Conservation (phyloP, 2,329 filamentous ascomycete genomes). For the Talaromyces sp. region DNA sequence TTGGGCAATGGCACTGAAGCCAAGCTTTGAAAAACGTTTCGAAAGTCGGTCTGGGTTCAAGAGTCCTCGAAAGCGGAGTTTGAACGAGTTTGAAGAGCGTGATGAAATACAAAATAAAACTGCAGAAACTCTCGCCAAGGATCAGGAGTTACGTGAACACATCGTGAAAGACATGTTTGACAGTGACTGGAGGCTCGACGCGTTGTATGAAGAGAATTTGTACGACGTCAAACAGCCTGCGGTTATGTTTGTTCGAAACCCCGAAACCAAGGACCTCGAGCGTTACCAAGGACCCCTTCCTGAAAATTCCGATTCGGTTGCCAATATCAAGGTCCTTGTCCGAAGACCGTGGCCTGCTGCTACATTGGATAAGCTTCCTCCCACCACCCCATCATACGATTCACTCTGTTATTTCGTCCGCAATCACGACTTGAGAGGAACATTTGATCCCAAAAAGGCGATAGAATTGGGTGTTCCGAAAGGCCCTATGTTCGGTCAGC, state of each 20-base stretch:
- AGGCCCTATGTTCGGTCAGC: constrained; percentile 57
- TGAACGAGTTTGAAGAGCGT: constrained; percentile 49
- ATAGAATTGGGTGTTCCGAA: constrained; percentile 62
- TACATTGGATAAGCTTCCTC: constrained; percentile 63
- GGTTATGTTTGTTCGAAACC: constrained; percentile 66
- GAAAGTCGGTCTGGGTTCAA: constrained; percentile 27
- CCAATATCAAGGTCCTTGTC: constrained; percentile 69
- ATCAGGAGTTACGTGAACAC: constrained; percentile 56
- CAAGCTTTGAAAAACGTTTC: constrained; percentile 22
- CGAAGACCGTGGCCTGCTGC: constrained; percentile 78
- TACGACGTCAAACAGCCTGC: constrained; percentile 67
- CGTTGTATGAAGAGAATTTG: constrained; percentile 65
- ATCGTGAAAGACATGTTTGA: constrained; percentile 77
- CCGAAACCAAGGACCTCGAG: constrained; percentile 62
- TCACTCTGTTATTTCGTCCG: constrained; percentile 86
- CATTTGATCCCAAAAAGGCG: constrained; percentile 69
- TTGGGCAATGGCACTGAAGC: constrained; percentile 70
- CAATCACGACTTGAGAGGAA: constrained; percentile 72
- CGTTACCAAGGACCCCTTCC: constrained; percentile 69
- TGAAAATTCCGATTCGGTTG: constrained; percentile 49
- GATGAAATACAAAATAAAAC: constrained; percentile 13
- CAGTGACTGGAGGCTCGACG: constrained; percentile 71
- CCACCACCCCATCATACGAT: constrained; percentile 62
- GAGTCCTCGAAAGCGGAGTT: constrained; percentile 48
- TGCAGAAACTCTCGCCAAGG: constrained; percentile 32